Conservation (phyloP, 2,329 filamentous ascomycete species). For the Colletotrichum neosansevieriae region DNA sequence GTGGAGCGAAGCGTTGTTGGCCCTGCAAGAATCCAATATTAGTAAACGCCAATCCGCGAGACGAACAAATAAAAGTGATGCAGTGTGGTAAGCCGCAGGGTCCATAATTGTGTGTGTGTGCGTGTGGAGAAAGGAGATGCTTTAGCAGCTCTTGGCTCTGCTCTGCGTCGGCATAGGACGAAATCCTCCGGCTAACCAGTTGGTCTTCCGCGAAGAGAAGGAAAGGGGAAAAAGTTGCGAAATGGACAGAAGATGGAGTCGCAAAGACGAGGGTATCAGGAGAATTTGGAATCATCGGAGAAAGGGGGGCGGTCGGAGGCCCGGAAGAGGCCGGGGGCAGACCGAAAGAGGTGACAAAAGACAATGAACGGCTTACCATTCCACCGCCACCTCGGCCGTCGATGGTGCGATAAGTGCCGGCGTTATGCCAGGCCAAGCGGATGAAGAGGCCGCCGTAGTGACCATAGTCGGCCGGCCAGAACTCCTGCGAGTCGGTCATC, state of each 20-base stretch:
- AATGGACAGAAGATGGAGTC: not conserved
- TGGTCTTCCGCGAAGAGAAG: slow-evolving; percentile 16
- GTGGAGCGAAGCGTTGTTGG: slow-evolving; percentile 83
- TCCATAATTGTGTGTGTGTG: slow-evolving; percentile 18
- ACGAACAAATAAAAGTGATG: slow-evolving; percentile 19
- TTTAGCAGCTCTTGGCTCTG: slow-evolving; percentile 23
- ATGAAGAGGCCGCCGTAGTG: slow-evolving; percentile 86
- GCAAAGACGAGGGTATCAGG: not conserved
- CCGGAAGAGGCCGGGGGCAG: slow-evolving; percentile 1
- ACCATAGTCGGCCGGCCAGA: slow-evolving; percentile 86
- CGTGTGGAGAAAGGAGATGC: slow-evolving; percentile 26
- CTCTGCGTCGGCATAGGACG: slow-evolving; percentile 22
- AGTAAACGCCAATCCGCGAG: slow-evolving; percentile 27
- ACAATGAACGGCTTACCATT: slow-evolving; percentile 49
- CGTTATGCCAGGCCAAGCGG: slow-evolving; percentile 85
- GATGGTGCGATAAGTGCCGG: slow-evolving; percentile 81
- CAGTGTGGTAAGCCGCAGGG: slow-evolving; percentile 12
- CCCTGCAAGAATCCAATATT: slow-evolving; percentile 53
- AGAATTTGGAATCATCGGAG: slow-evolving; percentile 15
- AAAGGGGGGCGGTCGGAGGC: not conserved
- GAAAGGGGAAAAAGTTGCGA: not conserved
- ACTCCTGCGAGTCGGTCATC: slow-evolving; percentile 84
- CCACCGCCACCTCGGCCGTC: slow-evolving; percentile 83
- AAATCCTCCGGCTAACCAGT: slow-evolving; percentile 18
- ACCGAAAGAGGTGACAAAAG: not conserved